Evolutionary conservation across 1,139 yeast species (phyloP).

Genomic region (Geotrichum fermentans): DNA sequence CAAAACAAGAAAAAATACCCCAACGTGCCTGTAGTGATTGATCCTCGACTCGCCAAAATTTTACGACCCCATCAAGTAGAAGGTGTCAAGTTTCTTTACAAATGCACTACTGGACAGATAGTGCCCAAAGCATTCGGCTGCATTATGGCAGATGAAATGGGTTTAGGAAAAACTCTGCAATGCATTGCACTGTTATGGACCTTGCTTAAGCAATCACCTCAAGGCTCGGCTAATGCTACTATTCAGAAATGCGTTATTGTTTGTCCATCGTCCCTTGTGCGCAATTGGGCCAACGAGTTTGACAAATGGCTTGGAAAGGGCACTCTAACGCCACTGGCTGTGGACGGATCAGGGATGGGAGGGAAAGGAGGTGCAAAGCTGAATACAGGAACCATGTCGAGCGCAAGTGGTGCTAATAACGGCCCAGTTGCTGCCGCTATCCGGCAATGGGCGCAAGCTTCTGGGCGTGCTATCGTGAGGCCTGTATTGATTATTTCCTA

Average conservation of each 20-base stretch:
- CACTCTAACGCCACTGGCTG: conserved; percentile 78
- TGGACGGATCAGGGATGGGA: conserved; percentile 86
- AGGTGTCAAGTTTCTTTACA: conserved; percentile 84
- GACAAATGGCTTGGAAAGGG: conserved; percentile 96
- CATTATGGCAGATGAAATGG: conserved; percentile 99
- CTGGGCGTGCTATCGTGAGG: conserved; percentile 82
- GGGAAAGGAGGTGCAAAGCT: conserved; percentile 42
- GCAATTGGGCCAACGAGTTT: conserved; percentile 97
- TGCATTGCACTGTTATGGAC: conserved; percentile 96
- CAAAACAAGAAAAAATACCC: conserved; percentile 53
- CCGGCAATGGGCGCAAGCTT: conserved; percentile 82
- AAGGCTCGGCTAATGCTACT: conserved; percentile 61
- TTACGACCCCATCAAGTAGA: conserved; percentile 95
- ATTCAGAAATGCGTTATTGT: conserved; percentile 90
- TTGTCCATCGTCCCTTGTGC: conserved; percentile 90
- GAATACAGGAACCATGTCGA: conserved; percentile 17
- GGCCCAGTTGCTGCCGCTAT: conserved; percentile 58
- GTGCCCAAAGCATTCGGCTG: conserved; percentile 91
- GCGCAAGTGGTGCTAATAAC: conserved; percentile 38
- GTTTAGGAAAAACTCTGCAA: conserved; percentile 91
- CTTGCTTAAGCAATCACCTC: conserved; percentile 78
- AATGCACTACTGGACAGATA: conserved; percentile 85
- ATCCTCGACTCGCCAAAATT: conserved; percentile 77
- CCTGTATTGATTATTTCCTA: conserved; percentile 95
- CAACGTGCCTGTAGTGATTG: conserved; percentile 93